Evolutionary conservation across 305 asterid genomes (phyloP).

Genomic region (Andrographis paniculata): DNA sequence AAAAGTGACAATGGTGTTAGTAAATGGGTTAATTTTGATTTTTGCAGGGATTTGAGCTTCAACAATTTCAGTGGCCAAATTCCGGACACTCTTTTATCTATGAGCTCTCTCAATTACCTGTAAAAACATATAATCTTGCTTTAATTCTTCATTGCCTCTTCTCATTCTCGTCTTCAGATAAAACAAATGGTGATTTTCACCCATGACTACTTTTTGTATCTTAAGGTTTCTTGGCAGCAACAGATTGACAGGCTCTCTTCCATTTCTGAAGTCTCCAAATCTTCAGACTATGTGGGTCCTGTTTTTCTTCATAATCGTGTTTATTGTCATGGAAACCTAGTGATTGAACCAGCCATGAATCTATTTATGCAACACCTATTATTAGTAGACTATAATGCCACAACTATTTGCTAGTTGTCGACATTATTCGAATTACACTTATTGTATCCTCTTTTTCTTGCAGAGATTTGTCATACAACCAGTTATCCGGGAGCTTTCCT

Average conservation of each 20-base stretch:
- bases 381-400: background rate
- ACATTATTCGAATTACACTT: background rate
- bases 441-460: conserved; percentile 3
- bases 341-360: background rate
- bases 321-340: background rate
- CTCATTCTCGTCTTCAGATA: background rate
- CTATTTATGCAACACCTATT: no score
- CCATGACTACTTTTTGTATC: conserved; percentile 1
- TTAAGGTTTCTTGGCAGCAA: conserved; percentile 76
- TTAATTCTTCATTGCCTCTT: background rate
- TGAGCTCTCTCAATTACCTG: conserved; percentile 29
- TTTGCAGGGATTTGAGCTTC: conserved; percentile 41
- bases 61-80: conserved; percentile 33
- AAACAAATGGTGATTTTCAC: background rate
- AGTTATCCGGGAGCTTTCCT: conserved; percentile 63
- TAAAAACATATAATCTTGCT: conserved; percentile 10
- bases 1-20: background rate
- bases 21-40: conserved; percentile 8
- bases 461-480: conserved; percentile 77
- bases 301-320: background rate
- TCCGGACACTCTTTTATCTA: conserved; percentile 31
- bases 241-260: conserved; percentile 41
- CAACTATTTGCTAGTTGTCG: background rate
- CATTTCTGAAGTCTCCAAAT: conserved; percentile 27
- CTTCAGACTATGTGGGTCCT: conserved; percentile 45